phyloP scores from a whole-genome alignment of 2,329 filamentous ascomycete genomes.

The Aspergillus arachidicola region DNA sequence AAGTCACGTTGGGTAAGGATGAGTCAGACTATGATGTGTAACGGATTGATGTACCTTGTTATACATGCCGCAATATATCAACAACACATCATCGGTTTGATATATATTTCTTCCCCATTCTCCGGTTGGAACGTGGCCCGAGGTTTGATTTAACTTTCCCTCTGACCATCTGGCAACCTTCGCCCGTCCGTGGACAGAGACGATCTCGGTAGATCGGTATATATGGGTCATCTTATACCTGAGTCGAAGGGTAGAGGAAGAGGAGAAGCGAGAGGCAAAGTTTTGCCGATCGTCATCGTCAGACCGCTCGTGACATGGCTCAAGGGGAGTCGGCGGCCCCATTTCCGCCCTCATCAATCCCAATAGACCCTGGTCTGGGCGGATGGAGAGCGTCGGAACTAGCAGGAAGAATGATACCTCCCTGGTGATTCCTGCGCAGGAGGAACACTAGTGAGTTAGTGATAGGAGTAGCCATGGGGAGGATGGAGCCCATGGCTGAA shows the following conservation, averaged over 20 bases:
- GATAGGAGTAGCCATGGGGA: constrained; percentile 9
- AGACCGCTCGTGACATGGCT: constrained; percentile 22
- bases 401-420: constrained; percentile 2
- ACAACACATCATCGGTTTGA: neutral
- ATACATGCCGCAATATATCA: neutral
- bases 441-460: constrained; percentile 6
- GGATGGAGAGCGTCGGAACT: constrained; percentile 4
- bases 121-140: neutral
- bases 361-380: constrained; percentile 11
- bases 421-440: constrained; percentile 1
- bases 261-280: constrained; percentile 12
- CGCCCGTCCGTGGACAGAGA: neutral
- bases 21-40: constrained; percentile 7
- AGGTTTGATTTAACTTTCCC: neutral
- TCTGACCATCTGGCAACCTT: neutral
- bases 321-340: constrained; percentile 5
- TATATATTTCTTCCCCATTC: constrained; percentile 1
- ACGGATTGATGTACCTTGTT: neutral
- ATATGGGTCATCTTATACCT: neutral
- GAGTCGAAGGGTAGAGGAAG: neutral
- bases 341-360: constrained; percentile 9
- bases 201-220: neutral
- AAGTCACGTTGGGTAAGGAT: constrained; percentile 3
- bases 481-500: constrained; percentile 17
- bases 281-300: constrained; percentile 21